Evolutionary conservation across 345 rosid species (phyloP).

Genomic region (Aquilaria yunnanensis): DNA sequence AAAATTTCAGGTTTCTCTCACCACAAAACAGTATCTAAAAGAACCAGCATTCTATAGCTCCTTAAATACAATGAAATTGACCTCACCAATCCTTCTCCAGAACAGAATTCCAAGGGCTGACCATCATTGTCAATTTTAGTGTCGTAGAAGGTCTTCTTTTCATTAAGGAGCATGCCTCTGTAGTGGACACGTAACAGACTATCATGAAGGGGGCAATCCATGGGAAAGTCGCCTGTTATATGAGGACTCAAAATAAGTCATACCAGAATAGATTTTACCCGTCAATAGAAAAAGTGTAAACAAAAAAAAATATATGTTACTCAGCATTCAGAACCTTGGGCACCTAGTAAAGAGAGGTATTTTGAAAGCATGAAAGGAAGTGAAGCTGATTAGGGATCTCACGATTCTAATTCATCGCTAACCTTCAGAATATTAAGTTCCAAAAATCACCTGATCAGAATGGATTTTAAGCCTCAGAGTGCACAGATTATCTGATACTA

Average conservation of each 20-base stretch:
- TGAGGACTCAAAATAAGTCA: neutral
- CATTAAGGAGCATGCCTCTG: constrained; percentile 84
- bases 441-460: too few relatives aligned
- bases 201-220: constrained; percentile 97
- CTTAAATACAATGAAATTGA: constrained; percentile 3
- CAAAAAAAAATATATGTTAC: neutral
- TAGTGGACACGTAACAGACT: constrained; percentile 74
- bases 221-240: constrained; percentile 86
- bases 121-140: constrained; percentile 66
- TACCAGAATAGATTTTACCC: neutral
- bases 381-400: too few relatives aligned
- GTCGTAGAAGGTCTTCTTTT: constrained; percentile 76
- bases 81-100: constrained; percentile 96
- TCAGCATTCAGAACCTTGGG: constrained; percentile 5
- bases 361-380: neutral
- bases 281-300: constrained; percentile 2
- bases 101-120: constrained; percentile 86
- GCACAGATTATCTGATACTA: too few relatives aligned
- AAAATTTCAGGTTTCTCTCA: neutral
- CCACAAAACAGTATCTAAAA: neutral
- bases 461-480: too few relatives aligned
- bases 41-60: neutral
- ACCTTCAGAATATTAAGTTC: too few relatives aligned
- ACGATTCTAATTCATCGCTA: too few relatives aligned
- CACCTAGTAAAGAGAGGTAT: neutral